Evolutionary conservation across 78 protist genomes (phyloP), one percentile per base, ranked within the genome.

Genomic region (Tieghemostelium lacteum): DNA sequence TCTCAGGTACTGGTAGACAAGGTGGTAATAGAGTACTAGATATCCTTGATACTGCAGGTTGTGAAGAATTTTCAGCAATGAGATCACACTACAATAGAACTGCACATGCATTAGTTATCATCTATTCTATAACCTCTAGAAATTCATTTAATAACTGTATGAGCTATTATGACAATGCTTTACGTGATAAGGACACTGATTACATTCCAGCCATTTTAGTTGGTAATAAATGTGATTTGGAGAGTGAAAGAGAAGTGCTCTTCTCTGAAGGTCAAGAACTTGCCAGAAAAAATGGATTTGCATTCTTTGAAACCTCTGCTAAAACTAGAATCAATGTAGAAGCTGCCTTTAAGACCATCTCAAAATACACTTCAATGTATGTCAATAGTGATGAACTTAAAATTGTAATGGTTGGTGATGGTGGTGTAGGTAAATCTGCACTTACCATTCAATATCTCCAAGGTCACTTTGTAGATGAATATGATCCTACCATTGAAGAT

Each of bases 21-120:
- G 28, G 33, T 28, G 77, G 77, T 33, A 8, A 28, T 1, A 24
- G 70, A 12, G 28, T 95, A n/a, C 88, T 98, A 2, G 97, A 97
- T 67, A 96, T 97, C 29, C 69, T 97, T 20, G 99, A 98, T 92
- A 98, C 99, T 14, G 99, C 99, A 0, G 99, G 99, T 16, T 96
- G 95, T 54, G 98, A 97, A 16, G 99, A 97, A 37, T 98, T 52
- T 78, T 8, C 73, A 3, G 86, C 96, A 3, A 74, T 98, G 91
- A 89, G 96, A 39, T 95, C 92, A 26, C 29, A 22, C 52, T 98
- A 96, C 66, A n/a, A 57, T 69, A 12, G 86, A n/a, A 22, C 40
- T 2, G 98, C 75, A 7, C 50, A 78, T 36, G 83, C 85, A 26
- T 95, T 95, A 33, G 0, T 95, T 1, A 3, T 95, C 3, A 86